Conservation (phyloP, 1,284 basidiomycete genomes). For the Crepidotus sp. region DNA sequence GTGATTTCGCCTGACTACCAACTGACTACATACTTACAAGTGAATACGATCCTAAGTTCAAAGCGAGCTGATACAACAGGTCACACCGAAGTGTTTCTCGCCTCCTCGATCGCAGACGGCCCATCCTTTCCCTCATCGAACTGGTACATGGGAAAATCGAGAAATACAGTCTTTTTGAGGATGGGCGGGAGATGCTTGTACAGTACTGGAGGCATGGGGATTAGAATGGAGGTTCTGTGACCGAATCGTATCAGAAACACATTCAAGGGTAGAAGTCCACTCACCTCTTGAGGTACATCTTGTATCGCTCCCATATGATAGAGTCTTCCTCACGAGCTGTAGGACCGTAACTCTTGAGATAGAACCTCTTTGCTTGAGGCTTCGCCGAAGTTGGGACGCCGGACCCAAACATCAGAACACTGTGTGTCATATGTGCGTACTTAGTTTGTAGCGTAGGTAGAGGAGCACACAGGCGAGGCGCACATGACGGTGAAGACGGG, state of each 20-base stretch:
- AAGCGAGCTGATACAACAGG: not conserved
- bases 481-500: slow-evolving; percentile 61
- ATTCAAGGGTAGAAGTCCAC: too few relatives aligned
- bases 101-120: slow-evolving; percentile 35
- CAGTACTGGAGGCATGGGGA: slow-evolving; percentile 54
- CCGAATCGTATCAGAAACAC: too few relatives aligned
- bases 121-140: slow-evolving; percentile 52
- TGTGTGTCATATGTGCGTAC: slow-evolving; percentile 24
- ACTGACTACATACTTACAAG: too few relatives aligned
- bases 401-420: slow-evolving; percentile 58
- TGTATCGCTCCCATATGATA: slow-evolving; percentile 48
- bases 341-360: slow-evolving; percentile 44
- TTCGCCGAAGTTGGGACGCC: slow-evolving; percentile 70
- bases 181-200: slow-evolving; percentile 48
- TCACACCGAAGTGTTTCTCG: slow-evolving; percentile 9
- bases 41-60: too few relatives aligned
- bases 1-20: too few relatives aligned
- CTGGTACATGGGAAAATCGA: slow-evolving; percentile 58
- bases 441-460: not conserved
- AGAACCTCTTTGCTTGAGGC: slow-evolving; percentile 58
- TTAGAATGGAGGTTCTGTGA: slow-evolving; percentile 54
- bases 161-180: slow-evolving; percentile 50
- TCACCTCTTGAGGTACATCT: slow-evolving; percentile 34
- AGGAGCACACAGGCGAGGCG: slow-evolving; percentile 19
- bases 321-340: slow-evolving; percentile 23